Percentiles rank a stretch among this genome's conserved stretches.
Conservation (phyloP, 2,329 filamentous ascomycete genomes). For the Fusarium sp. region DNA sequence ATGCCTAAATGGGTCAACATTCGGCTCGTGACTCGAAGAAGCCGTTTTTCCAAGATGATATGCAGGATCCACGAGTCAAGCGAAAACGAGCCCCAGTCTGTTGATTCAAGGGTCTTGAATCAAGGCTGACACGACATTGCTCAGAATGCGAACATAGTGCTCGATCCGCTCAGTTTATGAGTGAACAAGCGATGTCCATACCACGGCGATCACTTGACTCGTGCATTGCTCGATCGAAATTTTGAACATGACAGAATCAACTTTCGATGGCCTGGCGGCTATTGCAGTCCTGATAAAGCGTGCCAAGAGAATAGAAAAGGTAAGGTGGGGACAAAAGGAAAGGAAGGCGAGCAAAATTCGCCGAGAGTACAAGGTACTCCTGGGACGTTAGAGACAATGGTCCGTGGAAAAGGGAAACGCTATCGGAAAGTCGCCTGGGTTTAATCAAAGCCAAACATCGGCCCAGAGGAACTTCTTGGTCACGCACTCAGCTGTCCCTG, state of each 20-base stretch:
- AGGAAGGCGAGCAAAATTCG: slow-evolving; percentile 27
- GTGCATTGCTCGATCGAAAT: not conserved
- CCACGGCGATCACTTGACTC: not conserved
- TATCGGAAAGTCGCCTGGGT: slow-evolving; percentile 18
- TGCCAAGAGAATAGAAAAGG: slow-evolving; percentile 20
- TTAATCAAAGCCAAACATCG: slow-evolving; percentile 18
- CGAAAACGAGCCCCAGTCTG: slow-evolving; percentile 34
- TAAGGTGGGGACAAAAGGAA: slow-evolving; percentile 16
- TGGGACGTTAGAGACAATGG: slow-evolving; percentile 10
- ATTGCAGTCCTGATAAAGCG: slow-evolving; percentile 8
- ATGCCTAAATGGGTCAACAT: slow-evolving; percentile 21
- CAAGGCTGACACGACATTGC: slow-evolving; percentile 19
- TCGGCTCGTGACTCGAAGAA: slow-evolving; percentile 40
- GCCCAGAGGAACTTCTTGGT: slow-evolving; percentile 13
- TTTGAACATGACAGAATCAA: not conserved
- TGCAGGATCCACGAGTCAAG: slow-evolving; percentile 50
- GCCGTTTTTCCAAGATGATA: slow-evolving; percentile 42
- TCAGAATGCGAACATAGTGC: not conserved
- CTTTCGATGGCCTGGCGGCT: slow-evolving; percentile 1
- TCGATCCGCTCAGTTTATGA: slow-evolving; percentile 1
- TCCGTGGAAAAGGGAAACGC: slow-evolving; percentile 23
- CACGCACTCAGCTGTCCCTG: slow-evolving; percentile 8
- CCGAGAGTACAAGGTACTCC: slow-evolving; percentile 25
- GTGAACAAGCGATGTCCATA: not conserved
- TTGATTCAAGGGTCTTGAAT: slow-evolving; percentile 15